Conservation (phyloP, 192 early-diverging fungal genomes). For the Globomyces pollinis-pini region DNA sequence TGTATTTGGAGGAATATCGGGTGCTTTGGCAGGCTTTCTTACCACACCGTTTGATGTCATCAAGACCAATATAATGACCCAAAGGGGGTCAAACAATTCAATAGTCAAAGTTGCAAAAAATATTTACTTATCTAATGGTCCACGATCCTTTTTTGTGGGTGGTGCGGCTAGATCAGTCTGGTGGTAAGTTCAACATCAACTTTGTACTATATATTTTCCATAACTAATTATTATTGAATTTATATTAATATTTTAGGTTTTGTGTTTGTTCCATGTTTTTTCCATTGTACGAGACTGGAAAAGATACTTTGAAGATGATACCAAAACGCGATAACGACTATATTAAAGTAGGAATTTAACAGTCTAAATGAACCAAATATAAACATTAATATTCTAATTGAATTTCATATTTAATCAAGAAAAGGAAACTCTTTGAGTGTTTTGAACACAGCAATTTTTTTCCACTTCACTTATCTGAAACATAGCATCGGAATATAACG, state of each 20-base stretch:
- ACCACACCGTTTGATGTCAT: slow-evolving; percentile 73
- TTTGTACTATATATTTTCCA: too few relatives aligned
- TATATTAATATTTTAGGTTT: slow-evolving; percentile 13
- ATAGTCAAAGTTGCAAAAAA: slow-evolving; percentile 12
- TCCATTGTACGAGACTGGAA: slow-evolving; percentile 54
- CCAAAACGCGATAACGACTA: too few relatives aligned
- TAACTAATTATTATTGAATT: too few relatives aligned
- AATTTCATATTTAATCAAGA: too few relatives aligned
- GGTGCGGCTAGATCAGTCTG: slow-evolving; percentile 53
- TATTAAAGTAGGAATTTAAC: too few relatives aligned
- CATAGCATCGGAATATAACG: too few relatives aligned
- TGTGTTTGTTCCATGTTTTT: slow-evolving; percentile 69
- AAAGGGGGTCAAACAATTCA: slow-evolving; percentile 16
- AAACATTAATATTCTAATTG: too few relatives aligned
- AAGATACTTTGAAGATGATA: slow-evolving; percentile 13
- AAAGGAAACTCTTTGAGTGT: too few relatives aligned
- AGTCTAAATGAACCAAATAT: too few relatives aligned
- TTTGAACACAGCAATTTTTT: too few relatives aligned
- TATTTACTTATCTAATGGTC: slow-evolving; percentile 18
- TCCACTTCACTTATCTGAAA: too few relatives aligned
- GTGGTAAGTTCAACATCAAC: too few relatives aligned
- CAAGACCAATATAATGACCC: slow-evolving; percentile 60
- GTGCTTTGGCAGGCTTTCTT: slow-evolving; percentile 63
- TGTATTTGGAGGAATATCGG: slow-evolving; percentile 65
- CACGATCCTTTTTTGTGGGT: slow-evolving; percentile 52